These are phyloP conservation scores for Tetrapyrgos nigripes DNA, from an alignment of 1,284 basidiomycete genomes.

Conservation along the genomic window DNA sequence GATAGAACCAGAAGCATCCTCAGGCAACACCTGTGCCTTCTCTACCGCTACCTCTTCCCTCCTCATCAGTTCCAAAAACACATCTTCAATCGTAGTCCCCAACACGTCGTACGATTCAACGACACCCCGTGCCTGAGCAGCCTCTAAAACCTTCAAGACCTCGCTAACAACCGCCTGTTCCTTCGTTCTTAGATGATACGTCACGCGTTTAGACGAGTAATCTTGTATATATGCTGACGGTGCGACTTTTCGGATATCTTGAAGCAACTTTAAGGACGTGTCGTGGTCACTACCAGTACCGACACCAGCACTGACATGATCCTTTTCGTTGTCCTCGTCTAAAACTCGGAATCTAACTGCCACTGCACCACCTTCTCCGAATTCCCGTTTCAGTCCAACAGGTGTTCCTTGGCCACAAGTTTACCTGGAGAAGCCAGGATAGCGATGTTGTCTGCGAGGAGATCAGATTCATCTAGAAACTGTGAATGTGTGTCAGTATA, in stretches of 20 bases:
- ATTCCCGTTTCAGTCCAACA: slow-evolving; percentile 72
- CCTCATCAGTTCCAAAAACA: slow-evolving; percentile 78
- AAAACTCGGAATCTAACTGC: slow-evolving; percentile 55
- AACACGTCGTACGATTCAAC: slow-evolving; percentile 69
- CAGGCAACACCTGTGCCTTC: too few species aligned
- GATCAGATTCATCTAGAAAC: slow-evolving; percentile 84
- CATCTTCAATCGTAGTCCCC: slow-evolving; percentile 80
- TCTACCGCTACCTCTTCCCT: slow-evolving; percentile 20
- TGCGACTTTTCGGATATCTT: slow-evolving; percentile 50
- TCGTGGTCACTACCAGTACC: not conserved
- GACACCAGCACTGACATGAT: slow-evolving; percentile 30
- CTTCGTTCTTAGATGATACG: slow-evolving; percentile 65
- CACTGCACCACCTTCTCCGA: slow-evolving; percentile 76
- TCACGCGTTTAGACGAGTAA: slow-evolving; percentile 45
- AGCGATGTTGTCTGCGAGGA: slow-evolving; percentile 78
- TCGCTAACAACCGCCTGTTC: slow-evolving; percentile 58
- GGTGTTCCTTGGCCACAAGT: slow-evolving; percentile 76
- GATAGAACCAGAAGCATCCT: too few species aligned
- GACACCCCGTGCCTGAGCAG: slow-evolving; percentile 40
- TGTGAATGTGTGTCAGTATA: slow-evolving; percentile 28
- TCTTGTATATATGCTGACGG: slow-evolving; percentile 50
- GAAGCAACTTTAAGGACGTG: slow-evolving; percentile 43
- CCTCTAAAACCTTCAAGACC: slow-evolving; percentile 63
- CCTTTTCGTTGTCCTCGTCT: slow-evolving; percentile 22
- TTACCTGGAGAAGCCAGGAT: slow-evolving; percentile 80